Conservation (phyloP, 768 basidiomycete genomes). For the Psilocybe tampanensis region DNA sequence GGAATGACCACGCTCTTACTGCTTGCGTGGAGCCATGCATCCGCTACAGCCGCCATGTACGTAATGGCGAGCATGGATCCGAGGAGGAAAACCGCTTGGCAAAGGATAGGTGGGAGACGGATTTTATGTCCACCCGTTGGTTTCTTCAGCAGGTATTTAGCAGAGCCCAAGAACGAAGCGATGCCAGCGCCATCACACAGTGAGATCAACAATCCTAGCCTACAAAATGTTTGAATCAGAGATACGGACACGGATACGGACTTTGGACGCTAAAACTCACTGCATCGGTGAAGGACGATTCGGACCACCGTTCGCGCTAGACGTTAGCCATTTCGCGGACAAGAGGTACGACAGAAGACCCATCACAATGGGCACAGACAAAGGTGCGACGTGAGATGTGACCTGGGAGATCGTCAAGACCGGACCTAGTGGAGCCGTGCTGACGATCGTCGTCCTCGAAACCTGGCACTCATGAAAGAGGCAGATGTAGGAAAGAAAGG, state of each 20-base stretch:
- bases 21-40: constrained; percentile 10
- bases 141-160: not conserved
- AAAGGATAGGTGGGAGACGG: constrained; percentile 2
- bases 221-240: not conserved
- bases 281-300: constrained; percentile 3
- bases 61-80: not conserved
- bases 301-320: not conserved
- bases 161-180: not conserved
- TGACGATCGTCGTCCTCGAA: not conserved
- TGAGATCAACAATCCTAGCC: constrained; percentile 1
- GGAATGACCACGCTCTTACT: not conserved
- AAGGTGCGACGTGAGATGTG: not conserved
- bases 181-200: not conserved
- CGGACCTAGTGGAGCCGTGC: constrained; percentile 5
- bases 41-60: constrained; percentile 4
- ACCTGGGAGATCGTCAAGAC: constrained; percentile 6
- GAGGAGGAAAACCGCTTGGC: constrained; percentile 2
- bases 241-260: not conserved
- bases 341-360: not conserved
- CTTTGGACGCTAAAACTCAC: not conserved
- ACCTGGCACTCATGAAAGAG: constrained; percentile 3
- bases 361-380: constrained; percentile 5
- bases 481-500: constrained; percentile 6
- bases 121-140: not conserved
- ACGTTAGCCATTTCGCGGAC: constrained; percentile 1